Evolutionary conservation across 495 filamentous ascomycete species (phyloP).

Genomic region (Penicillium robsamsonii): DNA sequence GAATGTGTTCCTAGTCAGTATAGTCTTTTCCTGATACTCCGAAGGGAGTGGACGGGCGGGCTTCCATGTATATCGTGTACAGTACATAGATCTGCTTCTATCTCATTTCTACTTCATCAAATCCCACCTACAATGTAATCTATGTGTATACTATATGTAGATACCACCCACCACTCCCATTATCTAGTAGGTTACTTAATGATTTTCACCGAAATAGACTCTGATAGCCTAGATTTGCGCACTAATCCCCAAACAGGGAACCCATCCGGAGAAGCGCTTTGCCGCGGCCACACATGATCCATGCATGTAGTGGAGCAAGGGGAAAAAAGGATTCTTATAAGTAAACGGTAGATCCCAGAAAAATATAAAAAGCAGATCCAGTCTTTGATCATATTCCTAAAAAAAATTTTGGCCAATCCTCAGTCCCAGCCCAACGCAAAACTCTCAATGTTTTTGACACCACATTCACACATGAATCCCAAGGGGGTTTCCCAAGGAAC

Average conservation of each 20-base stretch:
- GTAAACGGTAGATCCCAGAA: not conserved
- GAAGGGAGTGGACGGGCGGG: conserved; percentile 1
- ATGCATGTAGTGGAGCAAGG: conserved; percentile 6
- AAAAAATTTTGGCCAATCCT: not conserved
- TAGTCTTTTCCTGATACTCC: not conserved
- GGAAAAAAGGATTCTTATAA: not conserved
- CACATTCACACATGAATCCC: conserved; percentile 10
- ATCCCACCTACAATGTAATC: not conserved
- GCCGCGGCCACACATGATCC: conserved; percentile 3
- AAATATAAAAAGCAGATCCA: not conserved
- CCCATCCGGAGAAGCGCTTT: conserved; percentile 13
- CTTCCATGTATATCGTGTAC: conserved; percentile 34
- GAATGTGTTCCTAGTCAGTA: conserved; percentile 18
- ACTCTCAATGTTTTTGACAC: conserved; percentile 7
- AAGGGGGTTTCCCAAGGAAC: not conserved
- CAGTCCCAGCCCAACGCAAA: conserved; percentile 4
- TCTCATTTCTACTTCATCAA: conserved; percentile 17
- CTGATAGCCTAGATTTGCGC: not conserved
- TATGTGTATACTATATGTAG: not conserved
- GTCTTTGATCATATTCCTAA: not conserved
- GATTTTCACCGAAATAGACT: not conserved
- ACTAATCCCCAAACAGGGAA: conserved; percentile 2
- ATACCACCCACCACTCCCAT: not conserved
- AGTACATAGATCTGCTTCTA: conserved; percentile 34
- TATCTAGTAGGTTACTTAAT: not conserved